Evolutionary conservation across 495 filamentous ascomycete genomes (phyloP).

Genomic region (Schizothecium vesticola): DNA sequence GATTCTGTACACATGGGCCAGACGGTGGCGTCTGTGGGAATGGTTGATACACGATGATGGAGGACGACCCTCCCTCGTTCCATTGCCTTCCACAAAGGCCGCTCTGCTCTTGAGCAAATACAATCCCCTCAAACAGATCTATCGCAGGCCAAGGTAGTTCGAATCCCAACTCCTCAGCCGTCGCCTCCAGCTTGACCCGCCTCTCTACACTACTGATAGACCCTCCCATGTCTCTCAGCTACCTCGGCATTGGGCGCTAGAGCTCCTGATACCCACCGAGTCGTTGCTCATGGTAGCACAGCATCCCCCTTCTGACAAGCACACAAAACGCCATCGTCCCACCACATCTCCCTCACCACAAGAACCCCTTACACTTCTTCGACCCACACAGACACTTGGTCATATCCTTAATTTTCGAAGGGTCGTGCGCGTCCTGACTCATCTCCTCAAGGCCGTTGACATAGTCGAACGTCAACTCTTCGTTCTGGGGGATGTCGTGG

Average conservation of each 20-base stretch:
- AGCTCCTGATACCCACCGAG: not conserved
- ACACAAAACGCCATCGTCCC: not conserved
- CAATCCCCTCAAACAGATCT: not conserved
- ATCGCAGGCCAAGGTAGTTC: not conserved
- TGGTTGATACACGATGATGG: not conserved
- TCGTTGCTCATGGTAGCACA: too few relatives aligned
- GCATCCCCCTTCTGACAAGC: too few relatives aligned
- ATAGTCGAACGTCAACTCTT: conserved; percentile 88
- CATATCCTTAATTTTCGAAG: conserved; percentile 41
- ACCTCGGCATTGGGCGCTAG: not conserved
- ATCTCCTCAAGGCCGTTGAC: conserved; percentile 49
- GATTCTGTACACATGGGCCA: not conserved
- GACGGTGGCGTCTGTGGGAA: not conserved
- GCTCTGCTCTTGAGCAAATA: not conserved
- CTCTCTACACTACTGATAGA: not conserved
- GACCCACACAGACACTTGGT: conserved; percentile 65
- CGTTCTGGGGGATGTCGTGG: conserved; percentile 57
- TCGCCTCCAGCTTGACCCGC: not conserved
- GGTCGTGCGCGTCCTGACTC: conserved; percentile 47
- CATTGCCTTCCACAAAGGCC: not conserved
- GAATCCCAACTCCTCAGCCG: not conserved
- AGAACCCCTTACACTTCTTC: conserved; percentile 57
- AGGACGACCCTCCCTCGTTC: not conserved
- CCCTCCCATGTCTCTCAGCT: not conserved
- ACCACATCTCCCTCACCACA: conserved; percentile 48